Evolutionary conservation across 2,329 filamentous ascomycete species (phyloP), one percentile per base, ranked within the genome.

Genomic region (Sporothrix schenckii): DNA sequence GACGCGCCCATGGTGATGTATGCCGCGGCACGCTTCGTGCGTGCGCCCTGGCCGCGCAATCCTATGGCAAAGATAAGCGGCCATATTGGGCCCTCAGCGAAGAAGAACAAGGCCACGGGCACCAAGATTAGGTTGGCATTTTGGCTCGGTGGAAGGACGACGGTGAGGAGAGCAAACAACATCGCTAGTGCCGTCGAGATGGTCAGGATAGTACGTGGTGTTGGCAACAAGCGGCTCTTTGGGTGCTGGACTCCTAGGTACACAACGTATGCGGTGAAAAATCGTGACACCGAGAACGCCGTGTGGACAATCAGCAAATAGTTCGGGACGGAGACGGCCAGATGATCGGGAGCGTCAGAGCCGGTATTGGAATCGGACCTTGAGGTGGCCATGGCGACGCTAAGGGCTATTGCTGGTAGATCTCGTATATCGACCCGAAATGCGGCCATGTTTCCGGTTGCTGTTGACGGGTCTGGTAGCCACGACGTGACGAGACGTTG

Each of bases 81-180:
- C 83, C 92, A 97, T 75, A 92, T 87, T 67, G 93, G 92, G 0
- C 90, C 91, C 78, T 94, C 92, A 76, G 92, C 92, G 79, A 96
- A 92, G 74, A 92, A 89, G 73, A 91, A 91, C 39, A 94, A 75
- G 52, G 89, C 83, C 2, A 91, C 81, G 73, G 92, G 89, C n/a
- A 87, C 82, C 30, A 83, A 80, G 30, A 88, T 77, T 0, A 85
- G 74, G 73, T 87, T 83, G 0, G 84, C 80, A 70, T 86, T 80
- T 1, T 9, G 9, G 53, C 74, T 69, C 3, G 81, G 81, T 3
- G 77, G 78, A 11, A 88, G 72, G 1, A 83, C 79, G 44, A 85
- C 82, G 4, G 83, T 80, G 5, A 87, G 75, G 9, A 86, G 76
- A 1, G 83, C 80, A 68, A 83, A 83, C 74, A 92, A 81, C 58